Base-by-base conservation (phyloP, 805 yeast species). In the Wickerhamia fluorescens region DNA sequence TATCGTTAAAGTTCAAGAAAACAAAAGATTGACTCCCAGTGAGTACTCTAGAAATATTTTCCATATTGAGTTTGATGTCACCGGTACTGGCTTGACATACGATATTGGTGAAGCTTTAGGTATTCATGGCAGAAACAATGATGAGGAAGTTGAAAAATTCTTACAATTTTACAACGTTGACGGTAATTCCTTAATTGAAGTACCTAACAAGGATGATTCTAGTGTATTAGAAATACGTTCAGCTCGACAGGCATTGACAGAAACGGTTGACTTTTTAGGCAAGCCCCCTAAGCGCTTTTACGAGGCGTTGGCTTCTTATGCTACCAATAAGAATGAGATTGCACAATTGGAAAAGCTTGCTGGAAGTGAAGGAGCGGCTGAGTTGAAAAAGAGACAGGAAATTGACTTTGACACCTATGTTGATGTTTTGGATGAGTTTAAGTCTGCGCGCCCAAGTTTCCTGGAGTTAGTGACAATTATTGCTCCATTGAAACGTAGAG, bases 21-120 rank as follows among this genome's bases (percentile, higher is more conserved):
- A 88, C 68, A 80, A 77, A 63, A 75, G 97, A 47, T 80, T 89
- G 38, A 89, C 97, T 12, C 96, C 97, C 5, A 49, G 47, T 20
- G 88, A 84, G 46, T 89, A 89, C 58, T 85, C 84, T 38, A 84
- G 97, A 65, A 83, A 89, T 60, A 88, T 89, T 46, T 89, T 89
- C 85, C 95, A 89, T 52, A 81, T 89, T 44, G 97, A 89, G 61
- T 86, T 89, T 43, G 97, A 89, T 53, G 73, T 79, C 50, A 59
- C 87, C 25, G 94, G 94, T 30, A 87, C 96, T 20, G 96, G 94
- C 15, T 67, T 89, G 51, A 84, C 75, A 28, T 89, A 89, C 53
- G 92, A 79, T 40, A 86, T 89, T 50, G 97, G 97, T 53, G 97
- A 89, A 67, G 96, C 97, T 13, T 73, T 89, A 36, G 97, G 97